A percentile compares a stretch with the other conserved stretches of the same genome.
These are phyloP conservation scores for Penicillium bovifimosum DNA, from an alignment of 495 filamentous ascomycete species.

Conservation along the genomic window DNA sequence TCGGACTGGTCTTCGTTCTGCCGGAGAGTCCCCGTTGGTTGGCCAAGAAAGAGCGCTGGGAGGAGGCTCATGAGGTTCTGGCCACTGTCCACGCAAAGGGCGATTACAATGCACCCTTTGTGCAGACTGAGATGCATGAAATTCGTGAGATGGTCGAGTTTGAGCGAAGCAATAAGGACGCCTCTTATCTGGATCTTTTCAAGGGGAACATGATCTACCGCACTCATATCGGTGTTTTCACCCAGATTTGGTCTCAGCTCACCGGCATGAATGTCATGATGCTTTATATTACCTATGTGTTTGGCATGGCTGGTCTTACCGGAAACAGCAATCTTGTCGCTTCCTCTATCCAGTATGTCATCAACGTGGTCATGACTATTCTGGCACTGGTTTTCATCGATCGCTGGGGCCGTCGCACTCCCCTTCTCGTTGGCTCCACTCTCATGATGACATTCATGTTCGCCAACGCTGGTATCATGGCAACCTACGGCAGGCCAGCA, in stretches of 20 bases:
- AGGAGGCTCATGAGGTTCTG: conserved; percentile 57
- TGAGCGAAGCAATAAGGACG: conserved; percentile 56
- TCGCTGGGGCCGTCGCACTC: conserved; percentile 59
- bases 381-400: conserved; percentile 55
- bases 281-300: conserved; percentile 61
- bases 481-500: conserved; percentile 43
- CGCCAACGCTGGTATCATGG: conserved; percentile 66
- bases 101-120: conserved; percentile 53
- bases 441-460: conserved; percentile 66
- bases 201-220: conserved; percentile 68
- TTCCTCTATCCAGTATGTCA: conserved; percentile 70
- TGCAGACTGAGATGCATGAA: conserved; percentile 60
- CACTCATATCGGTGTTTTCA: conserved; percentile 68
- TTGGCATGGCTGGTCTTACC: conserved; percentile 63
- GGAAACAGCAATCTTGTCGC: conserved; percentile 53
- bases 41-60: conserved; percentile 64
- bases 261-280: conserved; percentile 89
- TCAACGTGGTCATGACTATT: conserved; percentile 50
- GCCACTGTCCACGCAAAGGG: conserved; percentile 61
- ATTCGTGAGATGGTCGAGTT: conserved; percentile 67
- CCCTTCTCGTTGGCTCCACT: conserved; percentile 57
- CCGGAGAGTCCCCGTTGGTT: conserved; percentile 75
- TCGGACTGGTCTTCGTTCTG: conserved; percentile 54
- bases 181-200: conserved; percentile 65
- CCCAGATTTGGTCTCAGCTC: conserved; percentile 79